Evolutionary conservation across 805 yeast species (phyloP).

Genomic region (Candida dajiaensis): DNA sequence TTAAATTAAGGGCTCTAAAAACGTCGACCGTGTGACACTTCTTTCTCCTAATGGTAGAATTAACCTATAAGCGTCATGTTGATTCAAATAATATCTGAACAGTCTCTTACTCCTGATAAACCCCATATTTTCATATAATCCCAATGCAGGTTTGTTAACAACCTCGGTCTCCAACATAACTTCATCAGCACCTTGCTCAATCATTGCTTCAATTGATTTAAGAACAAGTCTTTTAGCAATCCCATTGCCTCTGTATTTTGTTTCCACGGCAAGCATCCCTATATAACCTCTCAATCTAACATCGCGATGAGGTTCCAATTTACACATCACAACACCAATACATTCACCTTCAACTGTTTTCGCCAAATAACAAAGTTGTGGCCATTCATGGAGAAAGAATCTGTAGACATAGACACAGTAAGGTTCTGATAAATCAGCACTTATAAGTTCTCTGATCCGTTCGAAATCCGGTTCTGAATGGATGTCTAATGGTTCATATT

Average conservation of each 20-base stretch:
- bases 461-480: conserved; percentile 37
- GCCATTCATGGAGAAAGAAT: conserved; percentile 88
- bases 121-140: conserved; percentile 69
- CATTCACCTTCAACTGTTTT: conserved; percentile 34
- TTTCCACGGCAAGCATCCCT: conserved; percentile 90
- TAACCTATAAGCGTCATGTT: conserved; percentile 88
- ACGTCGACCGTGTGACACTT: conserved; percentile 50
- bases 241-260: conserved; percentile 66
- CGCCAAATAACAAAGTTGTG: conserved; percentile 70
- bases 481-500: not conserved
- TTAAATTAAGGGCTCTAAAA: conserved; percentile 26
- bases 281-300: conserved; percentile 83
- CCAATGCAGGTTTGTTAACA: conserved; percentile 63
- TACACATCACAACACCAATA: conserved; percentile 83
- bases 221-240: conserved; percentile 72
- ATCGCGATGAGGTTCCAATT: conserved; percentile 69
- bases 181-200: conserved; percentile 68
- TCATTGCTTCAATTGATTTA: conserved; percentile 59
- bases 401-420: conserved; percentile 91
- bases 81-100: conserved; percentile 82
- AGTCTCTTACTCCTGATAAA: conserved; percentile 70
- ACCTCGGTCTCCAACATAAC: conserved; percentile 92
- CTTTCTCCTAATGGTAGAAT: conserved; percentile 72
- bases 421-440: conserved; percentile 82
- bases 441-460: conserved; percentile 51